Evolutionary conservation across 2,329 filamentous ascomycete genomes (phyloP), one percentile per base, ranked within the genome.

Genomic region (Ophiocordyceps camponoti-rufipedis): DNA sequence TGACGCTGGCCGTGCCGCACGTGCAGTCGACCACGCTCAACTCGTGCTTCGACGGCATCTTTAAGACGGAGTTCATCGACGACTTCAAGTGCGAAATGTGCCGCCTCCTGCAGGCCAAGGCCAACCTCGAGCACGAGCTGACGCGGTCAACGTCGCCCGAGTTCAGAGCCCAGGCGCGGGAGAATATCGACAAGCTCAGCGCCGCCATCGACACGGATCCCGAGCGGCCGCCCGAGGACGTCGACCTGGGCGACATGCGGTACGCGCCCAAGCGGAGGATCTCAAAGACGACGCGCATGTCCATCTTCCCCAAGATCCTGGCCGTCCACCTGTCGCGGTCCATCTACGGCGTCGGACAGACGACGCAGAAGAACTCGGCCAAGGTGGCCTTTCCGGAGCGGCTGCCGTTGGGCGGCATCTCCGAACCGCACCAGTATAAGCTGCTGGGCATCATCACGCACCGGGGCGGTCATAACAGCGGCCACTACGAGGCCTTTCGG

Each of bases 51-150:
- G 91, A 98, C 55, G 84, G 84, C 39, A 81, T 95, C 62, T 80
- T 98, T 53, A 94, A 94, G 63, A 86, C 85, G 0, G 91, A 98
- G 61, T 82, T 87, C 58, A 95, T 98, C 52, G 89, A 96, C 50
- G 91, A 94, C 59, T 98, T 93, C 69, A 88, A 85, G 53, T 98
- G 91, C 65, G 91, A 95, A 55, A 84, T 80, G 63, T 98, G 91
- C 58, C 78, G 87, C 19, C 70, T 98, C n/a, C 64, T 85, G 41
- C 83, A 94, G 59, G 87, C 87, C 4, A 65, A 85, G 45, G 68
- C 78, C 29, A 62, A 72, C 44, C 74, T 85, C 50, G 67, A 75
- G 49, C 65, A 69, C 7, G 78, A 86, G 50, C 58, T 81, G 32
- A 62, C 66, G 32, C 72, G 66, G 46, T 69, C 74, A 4, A 69